Percentiles rank a stretch among this genome's conserved stretches.
These are phyloP conservation scores for Yamadazyma olivae DNA, from an alignment of 805 yeast species.

Conservation along the genomic window DNA sequence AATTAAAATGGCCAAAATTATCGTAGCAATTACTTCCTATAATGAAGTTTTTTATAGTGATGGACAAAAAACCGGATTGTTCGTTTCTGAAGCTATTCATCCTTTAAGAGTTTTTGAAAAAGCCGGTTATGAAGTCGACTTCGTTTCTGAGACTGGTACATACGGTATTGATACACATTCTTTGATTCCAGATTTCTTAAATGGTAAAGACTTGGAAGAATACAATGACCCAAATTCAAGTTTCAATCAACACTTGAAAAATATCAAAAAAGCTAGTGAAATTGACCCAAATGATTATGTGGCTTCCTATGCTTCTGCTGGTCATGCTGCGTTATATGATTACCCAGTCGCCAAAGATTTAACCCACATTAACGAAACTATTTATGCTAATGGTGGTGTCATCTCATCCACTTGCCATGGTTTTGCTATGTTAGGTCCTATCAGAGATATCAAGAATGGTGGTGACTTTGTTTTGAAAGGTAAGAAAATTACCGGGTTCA, in stretches of 20 bases:
- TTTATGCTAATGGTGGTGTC: slow-evolving; percentile 52
- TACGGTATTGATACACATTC: slow-evolving; percentile 59
- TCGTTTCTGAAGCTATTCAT: slow-evolving; percentile 57
- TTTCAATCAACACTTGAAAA: slow-evolving; percentile 34
- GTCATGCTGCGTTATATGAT: slow-evolving; percentile 62
- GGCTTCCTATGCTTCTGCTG: slow-evolving; percentile 61
- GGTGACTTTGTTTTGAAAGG: slow-evolving; percentile 49
- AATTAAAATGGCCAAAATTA: slow-evolving; percentile 27
- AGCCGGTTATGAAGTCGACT: slow-evolving; percentile 50
- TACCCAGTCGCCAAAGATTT: slow-evolving; percentile 51
- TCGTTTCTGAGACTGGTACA: slow-evolving; percentile 58
- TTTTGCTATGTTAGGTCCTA: slow-evolving; percentile 51
- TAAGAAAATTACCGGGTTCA: slow-evolving; percentile 58
- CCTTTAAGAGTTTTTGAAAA: slow-evolving; percentile 48
- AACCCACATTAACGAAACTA: slow-evolving; percentile 42
- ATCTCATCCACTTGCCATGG: slow-evolving; percentile 69
- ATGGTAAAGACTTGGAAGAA: slow-evolving; percentile 42
- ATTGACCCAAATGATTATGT: slow-evolving; percentile 49
- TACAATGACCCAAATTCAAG: slow-evolving; percentile 37
- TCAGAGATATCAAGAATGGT: slow-evolving; percentile 35
- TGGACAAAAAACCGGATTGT: slow-evolving; percentile 61
- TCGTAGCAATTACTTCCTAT: slow-evolving; percentile 43
- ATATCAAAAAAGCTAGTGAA: slow-evolving; percentile 48
- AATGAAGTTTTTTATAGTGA: slow-evolving; percentile 50
- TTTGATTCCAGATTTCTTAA: slow-evolving; percentile 29